Conservation (phyloP, 306 rosid genomes). For the Cucurbita ficifolia region DNA sequence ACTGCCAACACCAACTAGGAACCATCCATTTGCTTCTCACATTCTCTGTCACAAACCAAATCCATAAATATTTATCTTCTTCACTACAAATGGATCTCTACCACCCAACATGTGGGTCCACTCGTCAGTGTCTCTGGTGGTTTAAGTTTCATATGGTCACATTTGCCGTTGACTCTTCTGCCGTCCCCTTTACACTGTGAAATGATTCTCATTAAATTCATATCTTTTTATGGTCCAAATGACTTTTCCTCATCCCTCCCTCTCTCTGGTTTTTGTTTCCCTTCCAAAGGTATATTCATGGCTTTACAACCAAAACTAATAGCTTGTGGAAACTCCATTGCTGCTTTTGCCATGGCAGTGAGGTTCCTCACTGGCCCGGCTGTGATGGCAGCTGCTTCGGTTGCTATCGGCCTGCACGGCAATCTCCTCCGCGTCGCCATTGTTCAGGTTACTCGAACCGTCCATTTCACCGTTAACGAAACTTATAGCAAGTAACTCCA, state of each 20-base stretch:
- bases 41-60: slow-evolving; percentile 7
- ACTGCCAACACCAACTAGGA: background rate
- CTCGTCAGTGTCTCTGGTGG: slow-evolving; percentile 23
- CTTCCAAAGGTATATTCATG: slow-evolving; percentile 67
- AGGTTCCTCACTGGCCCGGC: slow-evolving; percentile 97
- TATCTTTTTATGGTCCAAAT: background rate
- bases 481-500: background rate
- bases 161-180: background rate
- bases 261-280: background rate
- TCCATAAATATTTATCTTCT: slow-evolving; percentile 9
- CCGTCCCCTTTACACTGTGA: background rate
- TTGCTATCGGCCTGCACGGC: slow-evolving; percentile 84
- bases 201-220: background rate
- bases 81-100: slow-evolving; percentile 15
- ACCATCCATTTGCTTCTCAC: slow-evolving; percentile 8
- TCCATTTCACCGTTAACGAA: background rate
- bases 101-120: slow-evolving; percentile 78
- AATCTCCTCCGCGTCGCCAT: slow-evolving; percentile 75
- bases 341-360: slow-evolving; percentile 81
- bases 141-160: slow-evolving; percentile 14
- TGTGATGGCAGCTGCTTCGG: slow-evolving; percentile 87
- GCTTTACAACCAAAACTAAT: slow-evolving; percentile 94
- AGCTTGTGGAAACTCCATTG: slow-evolving; percentile 93
- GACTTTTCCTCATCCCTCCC: background rate
- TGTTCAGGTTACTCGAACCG: slow-evolving; percentile 55